Percentiles rank a stretch among this genome's conserved stretches.
Evolutionary conservation across 2,329 filamentous ascomycete genomes (phyloP).

Genomic region (Fusarium subtropicale): DNA sequence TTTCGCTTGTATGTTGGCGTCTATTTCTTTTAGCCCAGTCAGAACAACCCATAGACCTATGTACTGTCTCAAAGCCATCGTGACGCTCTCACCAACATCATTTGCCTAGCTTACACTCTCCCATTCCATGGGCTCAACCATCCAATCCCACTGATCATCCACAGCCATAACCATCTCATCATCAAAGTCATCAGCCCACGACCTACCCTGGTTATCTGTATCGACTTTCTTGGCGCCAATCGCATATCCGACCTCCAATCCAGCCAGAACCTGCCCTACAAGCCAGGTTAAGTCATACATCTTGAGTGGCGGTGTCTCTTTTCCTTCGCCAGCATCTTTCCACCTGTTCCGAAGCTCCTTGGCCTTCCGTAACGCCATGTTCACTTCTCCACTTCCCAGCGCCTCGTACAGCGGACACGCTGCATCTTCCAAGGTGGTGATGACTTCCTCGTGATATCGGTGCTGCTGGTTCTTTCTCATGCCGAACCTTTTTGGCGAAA

Average conservation of each 20-base stretch:
- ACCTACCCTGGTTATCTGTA: slow-evolving; percentile 55
- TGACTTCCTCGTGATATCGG: slow-evolving; percentile 76
- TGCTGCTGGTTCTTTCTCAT: slow-evolving; percentile 52
- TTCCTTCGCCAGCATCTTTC: slow-evolving; percentile 72
- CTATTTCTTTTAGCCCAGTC: background rate
- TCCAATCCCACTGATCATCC: slow-evolving; percentile 54
- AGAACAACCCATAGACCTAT: background rate
- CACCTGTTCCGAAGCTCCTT: slow-evolving; percentile 79
- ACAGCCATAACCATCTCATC: slow-evolving; percentile 29
- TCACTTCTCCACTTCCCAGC: slow-evolving; percentile 67
- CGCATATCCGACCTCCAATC: slow-evolving; percentile 68
- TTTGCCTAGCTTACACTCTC: slow-evolving; percentile 41
- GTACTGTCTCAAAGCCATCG: background rate
- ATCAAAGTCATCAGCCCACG: slow-evolving; percentile 40
- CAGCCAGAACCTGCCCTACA: slow-evolving; percentile 66
- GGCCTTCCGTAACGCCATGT: slow-evolving; percentile 69
- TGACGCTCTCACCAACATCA: background rate
- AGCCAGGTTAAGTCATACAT: slow-evolving; percentile 73
- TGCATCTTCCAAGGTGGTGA: slow-evolving; percentile 69
- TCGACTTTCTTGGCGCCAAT: slow-evolving; percentile 62
- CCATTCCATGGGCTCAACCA: slow-evolving; percentile 57
- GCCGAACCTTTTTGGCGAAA: slow-evolving; percentile 52
- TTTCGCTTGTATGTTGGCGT: background rate
- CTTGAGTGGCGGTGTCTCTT: slow-evolving; percentile 58
- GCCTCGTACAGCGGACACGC: slow-evolving; percentile 66